Percentiles rank a stretch among this genome's conserved stretches.
These are phyloP conservation scores for Rubia balearica DNA, from an alignment of 305 asterid species.

Conservation along the genomic window DNA sequence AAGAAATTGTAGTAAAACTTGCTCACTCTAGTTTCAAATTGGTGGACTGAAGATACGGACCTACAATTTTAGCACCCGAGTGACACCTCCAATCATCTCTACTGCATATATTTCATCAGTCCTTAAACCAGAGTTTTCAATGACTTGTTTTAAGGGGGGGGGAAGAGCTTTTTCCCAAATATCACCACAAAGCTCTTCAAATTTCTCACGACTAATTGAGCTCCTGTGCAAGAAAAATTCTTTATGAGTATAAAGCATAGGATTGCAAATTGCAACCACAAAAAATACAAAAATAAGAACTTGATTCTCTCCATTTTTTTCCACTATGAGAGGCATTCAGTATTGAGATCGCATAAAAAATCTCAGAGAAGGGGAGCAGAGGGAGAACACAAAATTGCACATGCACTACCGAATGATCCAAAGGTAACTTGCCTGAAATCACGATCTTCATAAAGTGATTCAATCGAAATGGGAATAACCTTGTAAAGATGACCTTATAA, in stretches of 20 bases:
- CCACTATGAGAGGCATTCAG: not conserved
- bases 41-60: constrained; percentile 29
- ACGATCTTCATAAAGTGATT: constrained; percentile 77
- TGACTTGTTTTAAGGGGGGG: constrained; percentile 68
- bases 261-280: not conserved
- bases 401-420: not conserved
- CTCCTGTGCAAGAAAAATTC: constrained; percentile 48
- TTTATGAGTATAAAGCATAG: not conserved
- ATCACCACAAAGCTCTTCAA: constrained; percentile 91
- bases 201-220: constrained; percentile 88
- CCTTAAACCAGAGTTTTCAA: constrained; percentile 65
- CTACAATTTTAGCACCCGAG: constrained; percentile 98
- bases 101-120: constrained; percentile 78
- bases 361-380: not conserved
- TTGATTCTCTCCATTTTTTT: not conserved
- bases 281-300: too few relatives aligned
- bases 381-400: not conserved
- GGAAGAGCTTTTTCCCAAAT: constrained; percentile 81
- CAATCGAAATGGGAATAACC: constrained; percentile 51
- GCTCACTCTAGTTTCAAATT: not conserved
- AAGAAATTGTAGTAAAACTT: not conserved
- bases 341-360: not conserved
- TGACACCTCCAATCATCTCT: constrained; percentile 99
- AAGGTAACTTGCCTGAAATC: constrained; percentile 66
- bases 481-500: too few relatives aligned